These are phyloP conservation scores for Diplodia scrobiculata DNA, from an alignment of 2,329 filamentous ascomycete species.

Conservation along the genomic window DNA sequence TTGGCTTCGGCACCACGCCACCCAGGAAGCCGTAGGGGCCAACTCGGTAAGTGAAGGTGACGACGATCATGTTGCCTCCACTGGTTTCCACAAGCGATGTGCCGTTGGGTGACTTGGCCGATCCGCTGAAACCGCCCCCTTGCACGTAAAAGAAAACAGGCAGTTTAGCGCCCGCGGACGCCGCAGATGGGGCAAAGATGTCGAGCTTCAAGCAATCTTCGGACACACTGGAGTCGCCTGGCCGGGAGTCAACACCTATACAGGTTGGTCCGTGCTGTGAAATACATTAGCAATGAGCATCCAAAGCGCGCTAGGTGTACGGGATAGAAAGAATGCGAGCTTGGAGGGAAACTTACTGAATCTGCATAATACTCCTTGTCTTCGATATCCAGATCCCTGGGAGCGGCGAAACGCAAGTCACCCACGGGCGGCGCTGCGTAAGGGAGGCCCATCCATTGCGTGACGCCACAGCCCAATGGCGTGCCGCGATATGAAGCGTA, in stretches of 20 bases:
- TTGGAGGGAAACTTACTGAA: slow-evolving; percentile 2
- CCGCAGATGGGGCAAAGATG: slow-evolving; percentile 43
- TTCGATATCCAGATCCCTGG: slow-evolving; percentile 53
- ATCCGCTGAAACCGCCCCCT: slow-evolving; percentile 45
- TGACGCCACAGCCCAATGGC: slow-evolving; percentile 58
- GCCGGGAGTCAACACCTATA: slow-evolving; percentile 17
- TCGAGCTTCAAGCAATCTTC: slow-evolving; percentile 48
- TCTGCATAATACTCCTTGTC: slow-evolving; percentile 25
- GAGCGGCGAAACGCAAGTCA: slow-evolving; percentile 64
- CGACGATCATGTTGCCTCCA: slow-evolving; percentile 41
- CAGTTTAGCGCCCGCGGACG: slow-evolving; percentile 39
- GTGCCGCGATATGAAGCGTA: slow-evolving; percentile 68
- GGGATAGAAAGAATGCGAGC: not conserved
- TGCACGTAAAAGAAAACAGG: slow-evolving; percentile 49
- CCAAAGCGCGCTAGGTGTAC: not conserved
- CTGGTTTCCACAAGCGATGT: slow-evolving; percentile 40
- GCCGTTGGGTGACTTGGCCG: slow-evolving; percentile 44
- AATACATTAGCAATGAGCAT: not conserved
- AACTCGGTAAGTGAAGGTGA: slow-evolving; percentile 48
- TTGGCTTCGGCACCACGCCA: slow-evolving; percentile 36
- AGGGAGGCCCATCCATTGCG: slow-evolving; percentile 73
- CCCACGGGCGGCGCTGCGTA: slow-evolving; percentile 70
- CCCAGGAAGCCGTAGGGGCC: slow-evolving; percentile 46
- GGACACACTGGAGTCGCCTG: slow-evolving; percentile 31
- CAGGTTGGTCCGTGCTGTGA: slow-evolving; percentile 23